Evolutionary conservation across 257 asterid species (phyloP).

Genomic region (Solanum piurae): DNA sequence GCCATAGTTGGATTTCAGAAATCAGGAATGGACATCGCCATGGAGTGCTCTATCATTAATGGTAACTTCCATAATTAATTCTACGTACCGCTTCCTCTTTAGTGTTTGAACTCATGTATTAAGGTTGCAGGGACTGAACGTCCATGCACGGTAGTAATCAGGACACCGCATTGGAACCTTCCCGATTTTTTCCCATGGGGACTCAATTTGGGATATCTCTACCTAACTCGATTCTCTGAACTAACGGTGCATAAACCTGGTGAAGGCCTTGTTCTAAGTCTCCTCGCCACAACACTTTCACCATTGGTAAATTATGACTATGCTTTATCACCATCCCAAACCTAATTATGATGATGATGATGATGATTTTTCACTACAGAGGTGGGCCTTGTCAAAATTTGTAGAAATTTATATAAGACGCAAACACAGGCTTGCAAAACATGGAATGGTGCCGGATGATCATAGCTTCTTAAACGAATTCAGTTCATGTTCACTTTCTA

Average conservation of each 20-base stretch:
- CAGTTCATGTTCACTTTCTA: constrained; percentile 15
- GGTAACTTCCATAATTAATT: not conserved
- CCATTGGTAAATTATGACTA: constrained; percentile 27
- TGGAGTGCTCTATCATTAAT: constrained; percentile 25
- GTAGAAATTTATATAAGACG: constrained; percentile 22
- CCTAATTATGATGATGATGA: no score
- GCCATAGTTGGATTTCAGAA: constrained; percentile 35
- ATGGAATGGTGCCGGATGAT: constrained; percentile 34
- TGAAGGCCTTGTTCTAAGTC: constrained; percentile 20
- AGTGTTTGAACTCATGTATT: not conserved
- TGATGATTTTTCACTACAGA: not conserved
- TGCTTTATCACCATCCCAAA: not conserved
- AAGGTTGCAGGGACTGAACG: constrained; percentile 18
- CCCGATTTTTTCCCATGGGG: constrained; percentile 38
- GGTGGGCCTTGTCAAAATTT: constrained; percentile 30
- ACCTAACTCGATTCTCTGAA: constrained; percentile 32
- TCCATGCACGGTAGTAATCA: constrained; percentile 32
- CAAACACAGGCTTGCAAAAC: constrained; percentile 20
- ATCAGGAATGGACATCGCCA: constrained; percentile 37
- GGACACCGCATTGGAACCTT: constrained; percentile 37
- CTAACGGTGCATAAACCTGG: constrained; percentile 40
- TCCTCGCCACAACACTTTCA: constrained; percentile 29
- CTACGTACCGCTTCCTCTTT: no score
- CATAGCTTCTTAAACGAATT: constrained; percentile 27
- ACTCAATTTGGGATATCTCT: constrained; percentile 17